Conservation (phyloP, 192 early-diverging fungal species). For the Coemansia furcata region DNA sequence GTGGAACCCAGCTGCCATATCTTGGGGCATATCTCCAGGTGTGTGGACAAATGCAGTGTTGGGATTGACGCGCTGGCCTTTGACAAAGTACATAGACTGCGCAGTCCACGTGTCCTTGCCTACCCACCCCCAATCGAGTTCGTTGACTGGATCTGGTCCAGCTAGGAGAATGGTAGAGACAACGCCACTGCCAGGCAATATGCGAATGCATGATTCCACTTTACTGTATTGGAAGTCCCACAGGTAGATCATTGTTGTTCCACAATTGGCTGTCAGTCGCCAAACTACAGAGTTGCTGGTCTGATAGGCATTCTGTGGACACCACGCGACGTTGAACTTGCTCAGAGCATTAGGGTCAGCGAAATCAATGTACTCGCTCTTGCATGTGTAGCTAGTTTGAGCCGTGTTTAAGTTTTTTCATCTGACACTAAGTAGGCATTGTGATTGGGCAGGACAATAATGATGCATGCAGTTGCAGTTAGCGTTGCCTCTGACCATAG, state of each 20-base stretch:
- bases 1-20: slow-evolving; percentile 31
- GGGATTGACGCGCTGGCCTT: slow-evolving; percentile 42
- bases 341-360: slow-evolving; percentile 25
- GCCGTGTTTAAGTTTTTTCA: neutral
- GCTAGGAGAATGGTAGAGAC: slow-evolving; percentile 55
- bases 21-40: slow-evolving; percentile 20
- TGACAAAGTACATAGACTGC: slow-evolving; percentile 55
- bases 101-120: slow-evolving; percentile 51
- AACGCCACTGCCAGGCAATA: slow-evolving; percentile 48
- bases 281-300: slow-evolving; percentile 22
- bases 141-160: slow-evolving; percentile 50
- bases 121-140: slow-evolving; percentile 64
- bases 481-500: no score
- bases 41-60: slow-evolving; percentile 16
- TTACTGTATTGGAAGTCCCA: slow-evolving; percentile 34
- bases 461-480: no score
- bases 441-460: no score
- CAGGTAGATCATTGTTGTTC: slow-evolving; percentile 42
- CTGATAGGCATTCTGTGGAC: slow-evolving; percentile 44
- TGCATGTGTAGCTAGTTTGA: slow-evolving; percentile 18
- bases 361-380: slow-evolving; percentile 28
- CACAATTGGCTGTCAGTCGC: slow-evolving; percentile 41
- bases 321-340: slow-evolving; percentile 46
- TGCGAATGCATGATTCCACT: slow-evolving; percentile 35
- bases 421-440: no score